Evolutionary conservation across 768 basidiomycete species (phyloP), one percentile per base, ranked within the genome.

Genomic region (Boletus speciosus): DNA sequence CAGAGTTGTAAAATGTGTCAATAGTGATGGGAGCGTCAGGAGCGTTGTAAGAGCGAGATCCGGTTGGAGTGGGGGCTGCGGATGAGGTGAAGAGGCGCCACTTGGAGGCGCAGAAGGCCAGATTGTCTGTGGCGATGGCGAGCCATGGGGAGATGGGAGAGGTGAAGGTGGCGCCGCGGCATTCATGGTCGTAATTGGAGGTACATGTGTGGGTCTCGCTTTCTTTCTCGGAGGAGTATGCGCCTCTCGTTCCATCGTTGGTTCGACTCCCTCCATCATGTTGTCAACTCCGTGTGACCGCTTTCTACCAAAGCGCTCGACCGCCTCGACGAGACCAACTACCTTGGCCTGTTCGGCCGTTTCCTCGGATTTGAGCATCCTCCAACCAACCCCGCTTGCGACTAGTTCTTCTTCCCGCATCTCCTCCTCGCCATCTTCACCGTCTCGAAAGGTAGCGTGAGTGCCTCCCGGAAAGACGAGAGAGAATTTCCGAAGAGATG

Each of bases 71-170:
- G 90, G 90, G 11, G 83, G 79, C 61, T 82, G 83, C 4, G 80
- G 81, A 55, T 80, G 73, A 2, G 88, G 86, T 25, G 89, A 87
- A 36, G 86, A 84, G 23, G 83, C 80, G 2, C 85, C 86, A 62
- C 86, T 88, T n/a, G 89, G 86, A 14, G 88, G 85, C 11, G 87
- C 86, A 9, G 88, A 89, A 19, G 88, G 87, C 88, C 87, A 91
- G 49, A 86, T 83, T 48, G 75, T 74, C 65, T 86, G 82, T 21
- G 87, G 86, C 5, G 85, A 81, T 5, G 90, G 90, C 14, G 91
- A 92, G 25, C 89, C 90, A 70, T 86, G 86, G 19, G 90, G 90
- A 11, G 90, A 93, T 12, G 90, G 90, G 37, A 93, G 72, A 47
- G 90, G 90, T 1, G 90, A 91, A 19, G 87, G 90, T 9, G 90